Conservation (phyloP, 139 green algal genomes). For the Limnomonas spitsbergensis region DNA sequence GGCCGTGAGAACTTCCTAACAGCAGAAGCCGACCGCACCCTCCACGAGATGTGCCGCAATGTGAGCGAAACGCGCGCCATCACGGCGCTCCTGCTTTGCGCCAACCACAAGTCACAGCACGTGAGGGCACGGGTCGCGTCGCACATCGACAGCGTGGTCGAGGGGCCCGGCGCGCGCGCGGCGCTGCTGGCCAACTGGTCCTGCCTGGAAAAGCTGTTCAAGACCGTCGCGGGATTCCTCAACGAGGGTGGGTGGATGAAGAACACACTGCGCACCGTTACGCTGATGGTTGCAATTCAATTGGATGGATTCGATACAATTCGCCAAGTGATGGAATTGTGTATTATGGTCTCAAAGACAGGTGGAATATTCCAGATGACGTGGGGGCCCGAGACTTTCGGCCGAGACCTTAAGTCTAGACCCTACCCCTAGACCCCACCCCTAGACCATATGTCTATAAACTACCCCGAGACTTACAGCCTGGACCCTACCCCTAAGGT, state of each 20-base stretch:
- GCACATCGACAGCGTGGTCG: slow-evolving; percentile 58
- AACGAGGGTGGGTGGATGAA: slow-evolving; percentile 64
- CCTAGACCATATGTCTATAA: too few species aligned
- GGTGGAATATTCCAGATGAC: too few species aligned
- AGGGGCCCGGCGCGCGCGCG: slow-evolving; percentile 16
- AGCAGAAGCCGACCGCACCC: slow-evolving; percentile 62
- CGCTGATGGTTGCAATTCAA: neutral
- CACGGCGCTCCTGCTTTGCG: slow-evolving; percentile 45
- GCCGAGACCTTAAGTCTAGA: too few species aligned
- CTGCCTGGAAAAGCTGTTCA: slow-evolving; percentile 45
- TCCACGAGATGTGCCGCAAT: slow-evolving; percentile 54
- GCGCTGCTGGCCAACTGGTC: slow-evolving; percentile 26
- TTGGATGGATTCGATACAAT: too few species aligned
- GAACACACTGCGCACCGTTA: too few species aligned
- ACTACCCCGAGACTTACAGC: too few species aligned
- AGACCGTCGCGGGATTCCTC: slow-evolving; percentile 56
- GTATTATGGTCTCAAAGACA: too few species aligned
- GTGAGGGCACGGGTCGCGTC: slow-evolving; percentile 43
- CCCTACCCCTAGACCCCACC: too few species aligned
- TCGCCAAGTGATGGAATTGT: too few species aligned
- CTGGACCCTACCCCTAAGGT: too few species aligned
- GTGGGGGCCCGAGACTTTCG: too few species aligned
- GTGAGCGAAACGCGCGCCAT: slow-evolving; percentile 39
- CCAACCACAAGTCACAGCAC: slow-evolving; percentile 50
- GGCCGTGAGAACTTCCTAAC: slow-evolving; percentile 81